Evolutionary conservation across 2,329 filamentous ascomycete genomes (phyloP).

Genomic region (Alternaria brassicicola): DNA sequence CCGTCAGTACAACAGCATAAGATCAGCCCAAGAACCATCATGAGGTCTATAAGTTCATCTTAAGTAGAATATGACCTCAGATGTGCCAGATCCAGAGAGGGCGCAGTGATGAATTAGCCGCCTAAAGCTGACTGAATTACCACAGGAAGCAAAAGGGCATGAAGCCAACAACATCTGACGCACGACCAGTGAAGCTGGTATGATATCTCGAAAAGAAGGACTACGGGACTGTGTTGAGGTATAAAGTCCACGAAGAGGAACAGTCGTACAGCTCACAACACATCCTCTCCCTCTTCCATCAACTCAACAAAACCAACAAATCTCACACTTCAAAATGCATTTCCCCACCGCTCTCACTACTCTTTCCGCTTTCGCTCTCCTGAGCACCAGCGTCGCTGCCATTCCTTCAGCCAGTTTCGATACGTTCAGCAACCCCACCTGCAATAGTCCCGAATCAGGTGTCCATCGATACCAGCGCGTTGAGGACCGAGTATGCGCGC

Average conservation of each 20-base stretch:
- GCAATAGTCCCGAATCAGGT: background rate
- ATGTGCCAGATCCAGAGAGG: background rate
- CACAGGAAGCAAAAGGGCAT: background rate
- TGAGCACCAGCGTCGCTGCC: background rate
- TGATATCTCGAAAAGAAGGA: background rate
- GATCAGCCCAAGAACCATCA: background rate
- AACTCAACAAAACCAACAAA: background rate
- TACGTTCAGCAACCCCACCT: background rate
- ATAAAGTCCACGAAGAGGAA: background rate
- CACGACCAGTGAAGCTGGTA: background rate
- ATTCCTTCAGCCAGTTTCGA: background rate
- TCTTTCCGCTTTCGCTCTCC: background rate
- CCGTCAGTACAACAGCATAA: background rate
- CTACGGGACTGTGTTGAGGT: accelerated
- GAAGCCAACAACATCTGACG: background rate
- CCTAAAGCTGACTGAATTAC: background rate
- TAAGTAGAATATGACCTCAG: background rate
- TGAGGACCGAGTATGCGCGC: background rate
- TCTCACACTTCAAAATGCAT: background rate
- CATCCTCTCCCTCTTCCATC: background rate
- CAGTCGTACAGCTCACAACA: background rate
- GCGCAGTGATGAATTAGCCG: background rate
- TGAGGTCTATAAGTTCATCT: background rate
- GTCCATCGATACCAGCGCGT: background rate
- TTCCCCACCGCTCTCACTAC: background rate